Evolutionary conservation across 345 rosid genomes (phyloP).

Genomic region (Syzygium jambos): DNA sequence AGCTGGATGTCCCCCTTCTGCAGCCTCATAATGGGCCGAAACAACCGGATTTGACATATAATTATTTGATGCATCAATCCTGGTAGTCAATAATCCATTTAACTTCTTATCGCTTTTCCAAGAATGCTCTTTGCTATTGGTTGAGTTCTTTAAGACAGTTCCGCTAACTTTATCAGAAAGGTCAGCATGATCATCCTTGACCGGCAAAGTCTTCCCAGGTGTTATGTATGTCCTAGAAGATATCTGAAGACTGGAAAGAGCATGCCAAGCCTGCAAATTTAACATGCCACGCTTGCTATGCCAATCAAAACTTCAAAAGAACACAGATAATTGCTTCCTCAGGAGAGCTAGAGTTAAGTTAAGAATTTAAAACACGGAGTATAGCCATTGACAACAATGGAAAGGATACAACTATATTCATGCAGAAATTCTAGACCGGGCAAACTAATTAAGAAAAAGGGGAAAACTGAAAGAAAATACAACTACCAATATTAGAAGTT

Average conservation of each 20-base stretch:
- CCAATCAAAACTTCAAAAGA: not conserved
- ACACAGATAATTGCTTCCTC: not conserved
- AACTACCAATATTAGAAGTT: not conserved
- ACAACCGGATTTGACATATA: not conserved
- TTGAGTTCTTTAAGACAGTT: constrained; percentile 20
- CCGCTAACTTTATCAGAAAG: constrained; percentile 20
- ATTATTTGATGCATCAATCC: not conserved
- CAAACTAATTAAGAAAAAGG: not conserved
- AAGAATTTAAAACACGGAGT: not conserved
- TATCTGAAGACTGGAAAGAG: constrained; percentile 62
- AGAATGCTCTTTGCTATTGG: constrained; percentile 7
- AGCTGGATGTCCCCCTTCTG: not conserved
- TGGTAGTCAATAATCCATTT: not conserved
- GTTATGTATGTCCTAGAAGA: constrained; percentile 46
- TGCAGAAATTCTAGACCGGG: not conserved
- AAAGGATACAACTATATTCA: not conserved
- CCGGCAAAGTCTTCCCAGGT: constrained; percentile 62
- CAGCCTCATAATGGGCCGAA: not conserved
- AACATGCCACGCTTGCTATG: not conserved
- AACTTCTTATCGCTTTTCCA: not conserved
- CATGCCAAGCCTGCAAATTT: constrained; percentile 66
- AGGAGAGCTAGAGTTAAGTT: not conserved
- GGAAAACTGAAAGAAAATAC: not conserved
- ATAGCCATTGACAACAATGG: not conserved
- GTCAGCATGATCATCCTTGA: constrained; percentile 25